Conservation (phyloP, 1,139 yeast genomes). For the Taphrina populina region DNA sequence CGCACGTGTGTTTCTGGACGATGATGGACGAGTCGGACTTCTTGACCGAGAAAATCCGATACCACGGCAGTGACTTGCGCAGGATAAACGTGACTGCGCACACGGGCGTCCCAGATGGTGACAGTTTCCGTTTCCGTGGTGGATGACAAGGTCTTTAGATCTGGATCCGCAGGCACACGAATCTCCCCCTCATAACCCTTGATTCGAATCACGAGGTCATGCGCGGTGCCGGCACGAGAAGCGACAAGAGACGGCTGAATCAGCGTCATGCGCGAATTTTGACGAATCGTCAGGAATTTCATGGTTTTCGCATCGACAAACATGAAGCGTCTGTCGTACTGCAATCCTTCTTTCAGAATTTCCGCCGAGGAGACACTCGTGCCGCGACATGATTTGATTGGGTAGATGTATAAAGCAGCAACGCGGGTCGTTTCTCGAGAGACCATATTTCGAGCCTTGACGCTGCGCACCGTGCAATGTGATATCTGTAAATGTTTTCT, state of each 20-base stretch:
- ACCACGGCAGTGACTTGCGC: not conserved
- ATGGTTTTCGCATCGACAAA: slow-evolving; percentile 13
- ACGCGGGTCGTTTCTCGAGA: slow-evolving; percentile 6
- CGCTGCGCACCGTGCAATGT: no score
- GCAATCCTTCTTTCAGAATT: slow-evolving; percentile 18
- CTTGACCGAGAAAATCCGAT: slow-evolving; percentile 15
- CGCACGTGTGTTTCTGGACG: slow-evolving; percentile 17
- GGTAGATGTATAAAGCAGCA: slow-evolving; percentile 27
- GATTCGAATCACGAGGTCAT: not conserved
- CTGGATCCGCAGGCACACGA: slow-evolving; percentile 9
- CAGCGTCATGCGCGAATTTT: slow-evolving; percentile 13
- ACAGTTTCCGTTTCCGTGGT: slow-evolving; percentile 1
- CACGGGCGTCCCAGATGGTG: slow-evolving; percentile 9
- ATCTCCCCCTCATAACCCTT: not conserved
- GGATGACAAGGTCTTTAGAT: not conserved
- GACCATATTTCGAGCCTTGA: no score
- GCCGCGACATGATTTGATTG: slow-evolving; percentile 31
- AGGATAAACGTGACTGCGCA: slow-evolving; percentile 7
- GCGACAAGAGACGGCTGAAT: slow-evolving; percentile 12
- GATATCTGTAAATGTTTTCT: no score
- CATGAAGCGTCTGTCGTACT: slow-evolving; percentile 21
- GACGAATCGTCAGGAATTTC: slow-evolving; percentile 30
- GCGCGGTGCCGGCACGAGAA: not conserved
- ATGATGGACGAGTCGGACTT: slow-evolving; percentile 17
- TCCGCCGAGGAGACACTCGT: slow-evolving; percentile 6